Conservation (phyloP, 2,329 filamentous ascomycete genomes). For the Monosporascus sp. region DNA sequence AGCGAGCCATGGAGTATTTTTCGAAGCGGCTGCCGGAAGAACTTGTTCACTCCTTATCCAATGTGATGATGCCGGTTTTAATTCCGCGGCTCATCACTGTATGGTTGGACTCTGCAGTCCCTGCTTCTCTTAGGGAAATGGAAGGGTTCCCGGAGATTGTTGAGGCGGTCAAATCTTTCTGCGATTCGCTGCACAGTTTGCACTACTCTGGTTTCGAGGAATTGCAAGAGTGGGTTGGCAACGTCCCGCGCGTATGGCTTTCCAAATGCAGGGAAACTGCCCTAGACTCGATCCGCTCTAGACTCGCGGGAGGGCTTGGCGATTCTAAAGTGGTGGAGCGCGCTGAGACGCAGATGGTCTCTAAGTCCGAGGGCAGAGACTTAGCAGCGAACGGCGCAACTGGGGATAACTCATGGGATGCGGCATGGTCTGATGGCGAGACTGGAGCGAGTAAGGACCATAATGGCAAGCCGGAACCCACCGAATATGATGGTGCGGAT, state of each 20-base stretch:
- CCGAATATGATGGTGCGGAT: constrained; percentile 19
- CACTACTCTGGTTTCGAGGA: constrained; percentile 59
- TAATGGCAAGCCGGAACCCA: constrained; percentile 4
- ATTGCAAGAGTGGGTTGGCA: constrained; percentile 73
- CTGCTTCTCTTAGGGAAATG: constrained; percentile 67
- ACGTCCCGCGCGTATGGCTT: constrained; percentile 79
- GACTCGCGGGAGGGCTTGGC: constrained; percentile 63
- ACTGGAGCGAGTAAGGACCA: constrained; percentile 28
- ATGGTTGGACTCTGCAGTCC: constrained; percentile 75
- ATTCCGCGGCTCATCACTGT: constrained; percentile 61
- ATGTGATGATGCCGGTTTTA: constrained; percentile 64
- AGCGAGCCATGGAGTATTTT: constrained; percentile 47
- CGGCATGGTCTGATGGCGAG: constrained; percentile 72
- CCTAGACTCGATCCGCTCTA: constrained; percentile 66
- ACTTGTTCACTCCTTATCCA: constrained; percentile 56
- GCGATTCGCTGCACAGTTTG: constrained; percentile 53
- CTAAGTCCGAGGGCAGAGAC: constrained; percentile 59
- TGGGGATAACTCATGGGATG: constrained; percentile 64
- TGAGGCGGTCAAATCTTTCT: constrained; percentile 59
- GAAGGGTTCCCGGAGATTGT: constrained; percentile 65
- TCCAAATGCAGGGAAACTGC: constrained; percentile 75
- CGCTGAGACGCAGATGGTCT: constrained; percentile 77
- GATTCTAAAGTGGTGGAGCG: constrained; percentile 69
- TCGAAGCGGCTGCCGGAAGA: constrained; percentile 47
- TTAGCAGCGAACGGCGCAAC: constrained; percentile 50